phyloP scores from a whole-genome alignment of 441 rosid species.

The Adansonia rubrostipa region DNA sequence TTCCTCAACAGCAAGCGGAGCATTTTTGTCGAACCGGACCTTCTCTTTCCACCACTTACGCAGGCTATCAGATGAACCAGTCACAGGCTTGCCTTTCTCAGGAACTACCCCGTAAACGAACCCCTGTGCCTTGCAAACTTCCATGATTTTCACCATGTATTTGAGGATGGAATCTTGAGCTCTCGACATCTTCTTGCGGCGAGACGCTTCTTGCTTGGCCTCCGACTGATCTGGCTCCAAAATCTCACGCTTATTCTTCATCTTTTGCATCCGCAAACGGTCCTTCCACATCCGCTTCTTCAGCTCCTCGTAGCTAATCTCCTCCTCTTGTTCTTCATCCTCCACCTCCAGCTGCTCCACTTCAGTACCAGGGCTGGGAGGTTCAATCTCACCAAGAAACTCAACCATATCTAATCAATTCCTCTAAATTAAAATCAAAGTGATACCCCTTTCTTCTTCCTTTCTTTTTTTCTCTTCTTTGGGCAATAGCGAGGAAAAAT shows the following conservation, averaged over 20 bases:
- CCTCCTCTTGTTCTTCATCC: conserved; percentile 33
- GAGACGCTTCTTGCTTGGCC: conserved; percentile 50
- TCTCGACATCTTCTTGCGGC: conserved; percentile 66
- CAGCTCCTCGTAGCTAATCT: conserved; percentile 58
- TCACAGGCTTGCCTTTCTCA: conserved; percentile 64
- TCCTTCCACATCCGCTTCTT: conserved; percentile 79
- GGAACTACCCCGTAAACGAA: conserved; percentile 69
- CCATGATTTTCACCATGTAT: conserved; percentile 75
- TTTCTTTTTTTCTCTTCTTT: neutral
- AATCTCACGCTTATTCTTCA: conserved; percentile 35
- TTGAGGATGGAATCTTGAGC: conserved; percentile 68
- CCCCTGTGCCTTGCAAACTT: conserved; percentile 58
- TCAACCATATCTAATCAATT: conserved; percentile 15
- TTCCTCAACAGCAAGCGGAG: conserved; percentile 47
- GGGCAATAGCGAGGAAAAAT: neutral
- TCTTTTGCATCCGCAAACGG: conserved; percentile 49
- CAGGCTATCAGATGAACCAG: conserved; percentile 64
- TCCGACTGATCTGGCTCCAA: conserved; percentile 22
- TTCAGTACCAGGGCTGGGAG: conserved; percentile 19
- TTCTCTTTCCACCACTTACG: conserved; percentile 73
- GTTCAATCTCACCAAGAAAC: conserved; percentile 21
- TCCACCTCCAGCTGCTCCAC: neutral
- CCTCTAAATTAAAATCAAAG: neutral
- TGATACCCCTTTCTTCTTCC: neutral
- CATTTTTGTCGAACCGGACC: conserved; percentile 56